Evolutionary conservation across 192 early-diverging fungal species (phyloP).

Genomic region (Backusella westeae): DNA sequence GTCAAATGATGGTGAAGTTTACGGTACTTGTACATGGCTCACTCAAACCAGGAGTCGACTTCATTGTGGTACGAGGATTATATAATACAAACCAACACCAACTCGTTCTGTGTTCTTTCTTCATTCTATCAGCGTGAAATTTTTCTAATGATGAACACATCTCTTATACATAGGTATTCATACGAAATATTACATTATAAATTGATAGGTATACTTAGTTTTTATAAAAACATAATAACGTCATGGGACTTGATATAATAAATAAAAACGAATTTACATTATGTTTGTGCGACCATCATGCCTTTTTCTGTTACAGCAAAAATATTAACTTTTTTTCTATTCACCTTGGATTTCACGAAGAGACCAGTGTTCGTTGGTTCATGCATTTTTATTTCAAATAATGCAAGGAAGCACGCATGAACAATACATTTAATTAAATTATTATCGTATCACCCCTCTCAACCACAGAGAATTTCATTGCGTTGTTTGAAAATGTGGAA

Average conservation of each 20-base stretch:
- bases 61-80: too few relatives aligned
- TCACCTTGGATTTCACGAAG: not conserved
- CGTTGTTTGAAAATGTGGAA: not conserved
- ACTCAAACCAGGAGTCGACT: too few relatives aligned
- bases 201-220: not conserved
- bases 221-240: not conserved
- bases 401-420: not conserved
- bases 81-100: too few relatives aligned
- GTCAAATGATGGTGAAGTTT: too few relatives aligned
- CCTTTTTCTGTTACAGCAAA: not conserved
- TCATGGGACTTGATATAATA: not conserved
- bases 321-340: not conserved
- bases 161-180: too few relatives aligned
- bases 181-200: not conserved
- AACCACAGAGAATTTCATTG: not conserved
- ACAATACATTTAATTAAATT: not conserved
- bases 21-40: too few relatives aligned
- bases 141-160: too few relatives aligned
- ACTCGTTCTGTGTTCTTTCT: not conserved
- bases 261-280: not conserved
- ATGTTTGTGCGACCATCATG: not conserved
- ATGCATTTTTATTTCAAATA: not conserved
- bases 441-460: not conserved
- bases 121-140: not conserved
- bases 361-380: not conserved